phyloP scores from a whole-genome alignment of 306 rosid genomes.

The Lathyrus sativus region DNA sequence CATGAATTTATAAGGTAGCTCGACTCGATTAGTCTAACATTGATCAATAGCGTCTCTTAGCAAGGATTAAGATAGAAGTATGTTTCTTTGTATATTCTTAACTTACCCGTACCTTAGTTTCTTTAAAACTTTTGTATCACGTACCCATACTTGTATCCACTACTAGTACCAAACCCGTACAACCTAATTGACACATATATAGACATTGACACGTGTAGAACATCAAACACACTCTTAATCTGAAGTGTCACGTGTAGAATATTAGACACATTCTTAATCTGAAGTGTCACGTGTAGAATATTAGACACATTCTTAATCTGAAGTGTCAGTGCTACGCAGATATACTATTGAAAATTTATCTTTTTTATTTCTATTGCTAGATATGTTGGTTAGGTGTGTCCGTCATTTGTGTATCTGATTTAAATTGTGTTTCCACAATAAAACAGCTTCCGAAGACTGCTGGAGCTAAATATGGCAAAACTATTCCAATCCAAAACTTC shows the following conservation, averaged over 20 bases:
- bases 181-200: neutral
- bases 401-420: slow-evolving; percentile 26
- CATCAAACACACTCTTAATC: neutral
- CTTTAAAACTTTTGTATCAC: too few relatives aligned
- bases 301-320: neutral
- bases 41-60: slow-evolving; percentile 9
- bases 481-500: slow-evolving; percentile 32
- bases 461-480: slow-evolving; percentile 40
- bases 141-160: too few relatives aligned
- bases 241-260: neutral
- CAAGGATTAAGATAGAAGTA: neutral
- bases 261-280: neutral
- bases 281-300: neutral
- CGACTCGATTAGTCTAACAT: slow-evolving; percentile 12
- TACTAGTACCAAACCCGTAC: too few relatives aligned
- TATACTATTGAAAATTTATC: neutral
- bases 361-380: neutral
- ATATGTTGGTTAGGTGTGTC: neutral
- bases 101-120: too few relatives aligned
- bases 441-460: slow-evolving; percentile 38
- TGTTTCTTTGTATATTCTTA: neutral
- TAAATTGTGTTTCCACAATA: slow-evolving; percentile 22
- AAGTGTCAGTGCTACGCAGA: neutral
- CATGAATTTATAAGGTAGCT: slow-evolving; percentile 3
- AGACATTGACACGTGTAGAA: neutral